A percentile compares a stretch with the other conserved stretches of the same genome.
phyloP scores from a whole-genome alignment of 371 early-diverging fungal genomes.

The Syncephalis fuscata region DNA sequence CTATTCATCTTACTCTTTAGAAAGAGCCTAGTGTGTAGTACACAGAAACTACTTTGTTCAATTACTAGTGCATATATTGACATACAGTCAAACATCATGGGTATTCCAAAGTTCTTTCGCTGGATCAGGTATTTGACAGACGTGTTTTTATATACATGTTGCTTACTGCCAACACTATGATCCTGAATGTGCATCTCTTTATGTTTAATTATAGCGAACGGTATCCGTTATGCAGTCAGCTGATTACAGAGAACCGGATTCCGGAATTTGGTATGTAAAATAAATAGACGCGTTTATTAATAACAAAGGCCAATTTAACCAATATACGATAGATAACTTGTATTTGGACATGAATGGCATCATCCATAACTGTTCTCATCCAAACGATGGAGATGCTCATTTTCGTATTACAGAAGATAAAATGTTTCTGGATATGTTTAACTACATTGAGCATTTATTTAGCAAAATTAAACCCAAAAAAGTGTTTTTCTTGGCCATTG shows the following conservation, averaged over 20 bases:
- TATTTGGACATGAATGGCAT: slow-evolving; percentile 99
- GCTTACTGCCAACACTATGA: no score
- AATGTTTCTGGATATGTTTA: slow-evolving; percentile 88
- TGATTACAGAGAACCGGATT: slow-evolving; percentile 69
- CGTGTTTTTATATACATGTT: background rate
- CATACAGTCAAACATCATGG: slow-evolving; percentile 24
- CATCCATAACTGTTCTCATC: slow-evolving; percentile 96
- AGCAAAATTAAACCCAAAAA: slow-evolving; percentile 85
- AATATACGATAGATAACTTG: slow-evolving; percentile 57
- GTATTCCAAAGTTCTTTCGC: slow-evolving; percentile 82
- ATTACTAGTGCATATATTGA: no score
- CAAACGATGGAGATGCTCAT: slow-evolving; percentile 66
- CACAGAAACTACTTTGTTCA: no score
- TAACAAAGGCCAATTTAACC: no score
- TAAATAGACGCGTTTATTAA: background rate
- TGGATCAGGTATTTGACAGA: slow-evolving; percentile 56
- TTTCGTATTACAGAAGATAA: slow-evolving; percentile 73
- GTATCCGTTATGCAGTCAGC: slow-evolving; percentile 86
- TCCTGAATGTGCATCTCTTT: background rate
- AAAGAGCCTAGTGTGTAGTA: no score
- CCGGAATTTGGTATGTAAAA: slow-evolving; percentile 77
- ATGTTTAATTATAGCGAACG: slow-evolving; percentile 45
- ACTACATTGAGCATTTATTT: slow-evolving; percentile 91
- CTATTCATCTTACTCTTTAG: no score
- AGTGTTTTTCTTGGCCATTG: slow-evolving; percentile 91